phyloP scores from a whole-genome alignment of 1,284 basidiomycete genomes.

The Cutaneotrichosporon spelunceum region DNA sequence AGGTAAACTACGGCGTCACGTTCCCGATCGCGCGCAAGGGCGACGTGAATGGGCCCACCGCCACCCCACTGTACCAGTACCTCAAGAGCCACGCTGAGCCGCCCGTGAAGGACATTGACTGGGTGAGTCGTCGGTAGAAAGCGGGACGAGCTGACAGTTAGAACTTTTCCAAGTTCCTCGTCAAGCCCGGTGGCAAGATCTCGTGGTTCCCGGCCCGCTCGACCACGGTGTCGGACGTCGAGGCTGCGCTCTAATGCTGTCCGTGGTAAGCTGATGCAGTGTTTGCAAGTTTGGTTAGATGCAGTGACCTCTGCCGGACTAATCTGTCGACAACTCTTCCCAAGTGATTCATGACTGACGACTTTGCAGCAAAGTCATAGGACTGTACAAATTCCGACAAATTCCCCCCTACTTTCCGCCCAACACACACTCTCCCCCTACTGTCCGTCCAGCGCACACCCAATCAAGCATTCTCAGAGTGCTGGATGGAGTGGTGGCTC shows the following conservation, averaged over 20 bases:
- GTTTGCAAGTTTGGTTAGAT: too few relatives aligned
- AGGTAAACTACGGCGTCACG: conserved; percentile 73
- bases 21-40: conserved; percentile 79
- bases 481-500: not conserved
- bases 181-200: conserved; percentile 54
- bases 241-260: conserved; percentile 5
- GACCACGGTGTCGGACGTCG: conserved; percentile 43
- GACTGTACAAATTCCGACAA: too few relatives aligned
- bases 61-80: conserved; percentile 55
- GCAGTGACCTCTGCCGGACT: too few relatives aligned
- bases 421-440: not conserved
- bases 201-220: conserved; percentile 54
- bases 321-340: too few relatives aligned
- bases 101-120: conserved; percentile 50
- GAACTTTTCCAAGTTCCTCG: conserved; percentile 55
- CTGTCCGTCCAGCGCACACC: not conserved
- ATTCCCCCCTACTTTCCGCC: too few relatives aligned
- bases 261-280: not conserved
- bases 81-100: conserved; percentile 49
- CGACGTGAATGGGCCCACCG: conserved; percentile 55
- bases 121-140: conserved; percentile 36
- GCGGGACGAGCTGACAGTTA: conserved; percentile 29
- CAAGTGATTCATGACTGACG: too few relatives aligned
- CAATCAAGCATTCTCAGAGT: not conserved
- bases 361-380: too few relatives aligned